Evolutionary conservation across 768 basidiomycete species (phyloP).

Genomic region (Strobilomyces dryophilus): DNA sequence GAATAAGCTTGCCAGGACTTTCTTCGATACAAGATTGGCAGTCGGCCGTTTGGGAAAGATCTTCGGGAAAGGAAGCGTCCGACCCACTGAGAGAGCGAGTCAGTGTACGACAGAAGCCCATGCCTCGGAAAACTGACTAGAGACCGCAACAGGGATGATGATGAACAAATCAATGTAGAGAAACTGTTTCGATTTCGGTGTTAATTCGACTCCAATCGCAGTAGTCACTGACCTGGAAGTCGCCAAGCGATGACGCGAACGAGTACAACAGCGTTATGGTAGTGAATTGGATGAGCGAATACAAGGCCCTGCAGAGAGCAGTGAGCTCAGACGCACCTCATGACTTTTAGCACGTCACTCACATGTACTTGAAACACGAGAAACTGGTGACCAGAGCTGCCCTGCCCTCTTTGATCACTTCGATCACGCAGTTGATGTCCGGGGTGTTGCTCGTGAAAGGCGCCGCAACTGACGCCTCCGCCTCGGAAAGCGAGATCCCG

Average conservation of each 20-base stretch:
- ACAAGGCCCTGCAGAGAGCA: conserved; percentile 72
- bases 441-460: conserved; percentile 93
- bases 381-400: conserved; percentile 97
- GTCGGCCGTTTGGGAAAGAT: conserved; percentile 91
- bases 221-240: conserved; percentile 73
- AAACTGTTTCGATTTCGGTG: conserved; percentile 51
- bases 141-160: conserved; percentile 94
- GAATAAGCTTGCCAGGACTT: conserved; percentile 88
- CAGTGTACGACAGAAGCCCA: conserved; percentile 1
- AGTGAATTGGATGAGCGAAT: conserved; percentile 99
- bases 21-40: conserved; percentile 91
- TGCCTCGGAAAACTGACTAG: conserved; percentile 58
- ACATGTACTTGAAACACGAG: conserved; percentile 99
- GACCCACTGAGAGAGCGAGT: conserved; percentile 65
- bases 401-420: conserved; percentile 95
- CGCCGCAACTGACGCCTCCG: conserved; percentile 97
- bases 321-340: conserved; percentile 6
- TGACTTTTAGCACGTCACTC: conserved; percentile 30
- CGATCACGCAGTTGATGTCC: conserved; percentile 93
- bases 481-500: conserved; percentile 93
- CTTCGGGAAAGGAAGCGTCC: conserved; percentile 83
- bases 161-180: conserved; percentile 97
- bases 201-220: conserved; percentile 1
- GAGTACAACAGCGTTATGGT: conserved; percentile 94
- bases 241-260: conserved; percentile 92